phyloP scores from a whole-genome alignment of 805 yeast genomes.

The Teunomyces tritomae region DNA sequence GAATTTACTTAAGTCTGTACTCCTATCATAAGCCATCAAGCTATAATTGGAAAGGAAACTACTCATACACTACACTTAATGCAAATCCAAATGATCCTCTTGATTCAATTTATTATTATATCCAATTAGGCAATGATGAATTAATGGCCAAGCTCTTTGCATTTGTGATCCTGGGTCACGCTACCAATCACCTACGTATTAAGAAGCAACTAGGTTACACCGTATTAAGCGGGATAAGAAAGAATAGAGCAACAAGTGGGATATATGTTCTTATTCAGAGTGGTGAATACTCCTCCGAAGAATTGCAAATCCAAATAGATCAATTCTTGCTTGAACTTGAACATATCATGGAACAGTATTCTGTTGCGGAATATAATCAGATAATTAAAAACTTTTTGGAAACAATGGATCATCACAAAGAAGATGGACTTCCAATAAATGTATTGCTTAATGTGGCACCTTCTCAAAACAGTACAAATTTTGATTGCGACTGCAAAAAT shows the following conservation, averaged over 20 bases:
- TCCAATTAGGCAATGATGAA: conserved; percentile 54
- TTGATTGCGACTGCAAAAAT: conserved; percentile 12
- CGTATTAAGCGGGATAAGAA: conserved; percentile 55
- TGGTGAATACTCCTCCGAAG: conserved; percentile 38
- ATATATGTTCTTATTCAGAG: conserved; percentile 59
- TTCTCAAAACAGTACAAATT: conserved; percentile 24
- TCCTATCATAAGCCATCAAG: conserved; percentile 32
- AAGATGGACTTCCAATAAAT: conserved; percentile 16
- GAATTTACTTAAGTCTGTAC: neutral
- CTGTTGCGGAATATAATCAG: conserved; percentile 33
- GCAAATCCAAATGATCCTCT: conserved; percentile 48
- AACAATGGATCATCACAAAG: conserved; percentile 3
- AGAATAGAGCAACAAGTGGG: conserved; percentile 53
- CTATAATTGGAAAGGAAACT: conserved; percentile 17
- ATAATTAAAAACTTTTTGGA: conserved; percentile 38
- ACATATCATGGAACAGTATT: conserved; percentile 20
- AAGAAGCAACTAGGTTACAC: conserved; percentile 62
- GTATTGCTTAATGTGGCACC: conserved; percentile 25
- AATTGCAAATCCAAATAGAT: conserved; percentile 46
- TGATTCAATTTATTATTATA: conserved; percentile 49
- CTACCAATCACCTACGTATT: conserved; percentile 49
- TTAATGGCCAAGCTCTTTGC: conserved; percentile 48
- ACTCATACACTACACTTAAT: conserved; percentile 21
- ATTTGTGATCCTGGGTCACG: conserved; percentile 43
- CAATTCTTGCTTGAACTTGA: conserved; percentile 46